Conservation (phyloP, 768 basidiomycete genomes). For the Mycena metata region DNA sequence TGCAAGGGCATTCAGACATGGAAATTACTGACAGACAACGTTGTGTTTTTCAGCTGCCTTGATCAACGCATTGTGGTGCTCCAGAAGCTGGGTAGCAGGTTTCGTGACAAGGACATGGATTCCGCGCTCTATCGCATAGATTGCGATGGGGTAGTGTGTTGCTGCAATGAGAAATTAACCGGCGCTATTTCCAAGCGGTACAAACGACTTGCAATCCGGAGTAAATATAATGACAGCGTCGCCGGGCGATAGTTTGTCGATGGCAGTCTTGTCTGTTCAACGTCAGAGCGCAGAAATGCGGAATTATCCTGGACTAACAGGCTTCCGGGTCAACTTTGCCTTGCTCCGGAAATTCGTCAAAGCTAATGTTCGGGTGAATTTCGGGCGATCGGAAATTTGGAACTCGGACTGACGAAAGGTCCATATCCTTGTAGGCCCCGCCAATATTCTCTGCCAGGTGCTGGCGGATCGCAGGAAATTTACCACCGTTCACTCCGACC, state of each 20-base stretch:
- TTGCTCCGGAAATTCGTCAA: constrained; percentile 84
- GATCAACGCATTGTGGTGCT: constrained; percentile 85
- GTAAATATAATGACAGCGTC: constrained; percentile 96
- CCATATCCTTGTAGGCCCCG: constrained; percentile 88
- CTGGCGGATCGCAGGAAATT: constrained; percentile 87
- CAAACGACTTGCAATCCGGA: constrained; percentile 77
- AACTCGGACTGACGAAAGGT: constrained; percentile 70
- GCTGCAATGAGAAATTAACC: constrained; percentile 51
- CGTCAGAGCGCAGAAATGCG: background rate
- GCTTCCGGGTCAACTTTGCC: constrained; percentile 80
- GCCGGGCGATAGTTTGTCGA: constrained; percentile 81
- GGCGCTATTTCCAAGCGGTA: background rate
- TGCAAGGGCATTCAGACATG: background rate
- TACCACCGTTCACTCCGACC: constrained; percentile 91
- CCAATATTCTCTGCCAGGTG: constrained; percentile 89
- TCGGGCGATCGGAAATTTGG: constrained; percentile 6
- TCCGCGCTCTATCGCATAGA: constrained; percentile 87
- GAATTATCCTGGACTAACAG: constrained; percentile 64
- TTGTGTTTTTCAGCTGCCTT: constrained; percentile 82
- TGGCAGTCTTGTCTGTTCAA: constrained; percentile 81
- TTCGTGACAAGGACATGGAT: constrained; percentile 95
- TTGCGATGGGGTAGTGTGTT: constrained; percentile 88
- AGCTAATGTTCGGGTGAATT: constrained; percentile 56
- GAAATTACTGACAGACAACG: constrained; percentile 67
- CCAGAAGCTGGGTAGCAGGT: constrained; percentile 88